Evolutionary conservation across 345 rosid species (phyloP).

Genomic region (Moricandia arvensis): DNA sequence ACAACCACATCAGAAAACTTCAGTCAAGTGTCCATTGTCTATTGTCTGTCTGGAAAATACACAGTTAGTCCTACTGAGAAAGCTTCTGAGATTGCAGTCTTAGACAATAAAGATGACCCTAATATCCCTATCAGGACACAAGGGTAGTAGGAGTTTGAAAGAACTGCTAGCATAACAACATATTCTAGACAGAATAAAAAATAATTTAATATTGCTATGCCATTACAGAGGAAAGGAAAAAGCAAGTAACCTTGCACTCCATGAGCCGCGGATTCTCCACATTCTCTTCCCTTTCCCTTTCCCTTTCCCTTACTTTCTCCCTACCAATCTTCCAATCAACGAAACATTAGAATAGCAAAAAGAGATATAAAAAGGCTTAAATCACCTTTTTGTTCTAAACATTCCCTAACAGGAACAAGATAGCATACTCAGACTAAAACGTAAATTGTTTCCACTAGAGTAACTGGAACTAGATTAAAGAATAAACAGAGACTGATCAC

Average conservation of each 20-base stretch:
- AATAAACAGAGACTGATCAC: neutral
- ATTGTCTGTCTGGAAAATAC: no score
- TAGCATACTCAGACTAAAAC: neutral
- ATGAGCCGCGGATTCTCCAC: conserved; percentile 53
- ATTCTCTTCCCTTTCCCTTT: conserved; percentile 65
- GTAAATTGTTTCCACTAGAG: neutral
- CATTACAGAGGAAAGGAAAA: conserved; percentile 7
- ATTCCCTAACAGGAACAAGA: neutral
- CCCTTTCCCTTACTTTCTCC: conserved; percentile 62
- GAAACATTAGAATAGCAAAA: conserved; percentile 23
- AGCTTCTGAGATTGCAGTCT: neutral
- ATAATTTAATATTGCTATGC: neutral
- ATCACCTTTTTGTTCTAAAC: neutral
- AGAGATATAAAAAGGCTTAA: neutral
- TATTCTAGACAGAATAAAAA: neutral
- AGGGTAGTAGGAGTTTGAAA: neutral
- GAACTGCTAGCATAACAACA: neutral
- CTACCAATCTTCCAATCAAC: conserved; percentile 50
- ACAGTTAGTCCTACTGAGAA: neutral
- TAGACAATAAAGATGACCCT: neutral
- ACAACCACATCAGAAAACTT: neutral
- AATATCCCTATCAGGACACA: neutral
- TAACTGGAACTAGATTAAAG: neutral
- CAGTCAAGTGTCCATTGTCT: neutral
- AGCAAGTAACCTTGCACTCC: conserved; percentile 78